Base-by-base conservation (phyloP, 805 yeast genomes). In the Candida sphagnicola region DNA sequence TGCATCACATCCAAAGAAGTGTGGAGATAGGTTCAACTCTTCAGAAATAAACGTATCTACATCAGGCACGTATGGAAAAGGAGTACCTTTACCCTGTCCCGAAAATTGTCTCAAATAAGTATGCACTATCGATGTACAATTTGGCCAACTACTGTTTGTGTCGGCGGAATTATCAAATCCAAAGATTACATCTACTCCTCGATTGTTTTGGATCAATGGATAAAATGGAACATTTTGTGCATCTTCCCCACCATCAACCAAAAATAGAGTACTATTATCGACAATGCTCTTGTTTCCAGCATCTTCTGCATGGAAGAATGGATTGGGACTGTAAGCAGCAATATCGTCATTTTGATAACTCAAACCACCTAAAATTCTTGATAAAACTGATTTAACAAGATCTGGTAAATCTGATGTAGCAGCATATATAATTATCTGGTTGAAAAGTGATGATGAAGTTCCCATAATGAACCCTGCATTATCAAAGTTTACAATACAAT, bases 61-160 rank as follows among this genome's bases (percentile, higher is more conserved):
- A 55, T 79, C 90, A 10, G 95, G 95, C 39, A 87, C 90, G 48
- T 83, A 77, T 8, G 95, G 95, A 72, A 84, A 85, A 2, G 82
- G 67, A 18, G 85, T 75, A 35, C 77, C 76, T 45, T 73, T 68
- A 19, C 81, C 82, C 47, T 74, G 73, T 1, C 38, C 29, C 12
- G 50, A 43, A 42, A 64, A 65, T 45, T 66, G 71, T 39, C 72
- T 42, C 33, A 58, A 53, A 45, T 47, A 66, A 5, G 72, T 60
- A 13, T 46, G 48, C 11, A 60, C 48, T 34, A 66, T 39, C 1
- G 70, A 56, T 5, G 59, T 45, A 3, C 73, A 71, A 46, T 61
- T 56, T 24, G 73, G 72, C 72, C 72, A 67, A 24, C 37, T 35
- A 17, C 46, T 40, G 14, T 52, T 42, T 8, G 60, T 54, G 35